phyloP scores from a whole-genome alignment of 176 grass and related monocot species.

The Calamus simplicifolius region DNA sequence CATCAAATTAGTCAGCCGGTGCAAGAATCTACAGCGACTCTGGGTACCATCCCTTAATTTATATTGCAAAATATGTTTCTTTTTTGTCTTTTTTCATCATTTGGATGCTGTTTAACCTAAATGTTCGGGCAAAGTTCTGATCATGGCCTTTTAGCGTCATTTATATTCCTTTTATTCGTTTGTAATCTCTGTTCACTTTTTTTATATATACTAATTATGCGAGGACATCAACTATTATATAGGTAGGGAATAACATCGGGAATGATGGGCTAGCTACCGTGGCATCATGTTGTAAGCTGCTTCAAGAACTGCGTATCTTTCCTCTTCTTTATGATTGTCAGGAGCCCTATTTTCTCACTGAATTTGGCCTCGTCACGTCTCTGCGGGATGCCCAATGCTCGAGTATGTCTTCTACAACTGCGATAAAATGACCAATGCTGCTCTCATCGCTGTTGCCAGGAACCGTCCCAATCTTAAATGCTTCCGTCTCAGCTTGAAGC shows the following conservation, averaged over 20 bases:
- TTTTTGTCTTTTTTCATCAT: not conserved
- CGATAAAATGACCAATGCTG: constrained; percentile 53
- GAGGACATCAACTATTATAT: no score
- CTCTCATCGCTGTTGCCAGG: constrained; percentile 48
- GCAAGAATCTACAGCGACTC: constrained; percentile 46
- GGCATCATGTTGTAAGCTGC: constrained; percentile 53
- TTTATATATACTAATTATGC: no score
- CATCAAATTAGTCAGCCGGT: constrained; percentile 52
- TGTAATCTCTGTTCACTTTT: not conserved
- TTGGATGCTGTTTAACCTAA: not conserved
- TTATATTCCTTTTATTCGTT: not conserved
- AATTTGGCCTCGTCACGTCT: constrained; percentile 56
- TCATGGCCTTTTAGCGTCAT: no score
- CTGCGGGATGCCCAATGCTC: constrained; percentile 49
- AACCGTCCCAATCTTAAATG: constrained; percentile 57
- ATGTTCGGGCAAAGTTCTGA: no score
- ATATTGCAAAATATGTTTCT: not conserved
- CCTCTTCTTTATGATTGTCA: constrained; percentile 40
- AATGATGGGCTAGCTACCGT: constrained; percentile 47
- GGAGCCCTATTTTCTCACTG: constrained; percentile 42
- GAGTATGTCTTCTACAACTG: constrained; percentile 69
- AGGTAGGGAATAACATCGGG: constrained; percentile 71
- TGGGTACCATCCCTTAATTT: constrained; percentile 30
- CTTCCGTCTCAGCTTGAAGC: constrained; percentile 60
- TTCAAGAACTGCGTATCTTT: constrained; percentile 63